phyloP scores from a whole-genome alignment of 768 basidiomycete genomes.

The Nidularia pulvinata region DNA sequence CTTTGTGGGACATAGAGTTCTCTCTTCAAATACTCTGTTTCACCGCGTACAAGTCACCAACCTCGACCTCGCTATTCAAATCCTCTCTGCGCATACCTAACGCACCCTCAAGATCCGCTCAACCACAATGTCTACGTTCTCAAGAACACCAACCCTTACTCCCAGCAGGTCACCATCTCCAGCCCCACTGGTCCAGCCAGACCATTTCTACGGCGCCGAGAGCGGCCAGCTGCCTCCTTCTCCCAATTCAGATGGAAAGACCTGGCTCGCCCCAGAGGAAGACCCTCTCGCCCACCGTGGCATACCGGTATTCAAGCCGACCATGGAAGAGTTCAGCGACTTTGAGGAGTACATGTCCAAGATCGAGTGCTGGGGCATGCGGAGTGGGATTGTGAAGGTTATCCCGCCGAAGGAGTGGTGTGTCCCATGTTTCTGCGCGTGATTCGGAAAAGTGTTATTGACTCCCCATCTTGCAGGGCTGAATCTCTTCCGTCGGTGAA shows the following conservation, averaged over 20 bases:
- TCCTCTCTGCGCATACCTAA: not conserved
- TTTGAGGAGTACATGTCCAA: slow-evolving; percentile 90
- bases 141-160: slow-evolving; percentile 40
- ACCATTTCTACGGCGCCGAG: slow-evolving; percentile 79
- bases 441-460: not conserved
- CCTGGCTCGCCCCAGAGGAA: slow-evolving; percentile 77
- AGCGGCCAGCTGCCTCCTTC: slow-evolving; percentile 51
- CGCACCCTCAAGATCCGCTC: not conserved
- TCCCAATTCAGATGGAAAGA: slow-evolving; percentile 59
- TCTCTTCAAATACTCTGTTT: too few relatives aligned
- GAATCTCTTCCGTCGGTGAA: slow-evolving; percentile 71
- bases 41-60: too few relatives aligned
- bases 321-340: slow-evolving; percentile 88
- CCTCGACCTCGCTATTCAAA: too few relatives aligned
- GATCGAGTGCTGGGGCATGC: slow-evolving; percentile 88
- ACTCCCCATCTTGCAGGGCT: slow-evolving; percentile 40
- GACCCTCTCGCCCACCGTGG: slow-evolving; percentile 84
- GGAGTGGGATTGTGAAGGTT: slow-evolving; percentile 94
- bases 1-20: too few relatives aligned
- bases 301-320: slow-evolving; percentile 96
- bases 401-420: slow-evolving; percentile 96
- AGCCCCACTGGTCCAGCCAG: slow-evolving; percentile 61
- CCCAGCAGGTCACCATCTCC: slow-evolving; percentile 58
- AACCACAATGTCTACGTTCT: slow-evolving; percentile 25
- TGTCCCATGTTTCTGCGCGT: slow-evolving; percentile 24